Base-by-base conservation (phyloP, 2,329 filamentous ascomycete species). In the Pyricularia grisea region DNA sequence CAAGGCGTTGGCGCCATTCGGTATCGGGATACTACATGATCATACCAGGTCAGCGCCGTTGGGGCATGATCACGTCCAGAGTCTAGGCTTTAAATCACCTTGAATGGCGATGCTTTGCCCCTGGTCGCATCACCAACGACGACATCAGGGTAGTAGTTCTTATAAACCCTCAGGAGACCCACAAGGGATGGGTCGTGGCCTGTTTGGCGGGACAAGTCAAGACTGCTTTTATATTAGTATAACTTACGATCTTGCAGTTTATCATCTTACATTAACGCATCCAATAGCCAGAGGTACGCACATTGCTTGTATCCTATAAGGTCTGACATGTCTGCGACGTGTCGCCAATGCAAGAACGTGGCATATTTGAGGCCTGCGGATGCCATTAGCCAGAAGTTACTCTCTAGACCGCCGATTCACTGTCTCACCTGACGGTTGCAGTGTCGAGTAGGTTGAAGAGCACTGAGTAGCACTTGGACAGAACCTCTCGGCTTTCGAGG, bases 91-190 rank as follows among this genome's bases (percentile, higher is more conserved):
- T 9, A n/a, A 25, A 73, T 50, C 75, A 86, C 85, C 77, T 87
- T 88, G 77, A 90, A 90, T 0, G 87, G 82, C 4, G 86, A 85
- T 0, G 87, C 87, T 70, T 85, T 84, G 55, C 87, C 87, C 68
- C 83, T 82, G 33, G 87, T 85, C 4, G 86, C 82, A 72, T 90
- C 90, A 27, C 90, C 91, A 17, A 94, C 85, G 70, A 96, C 92
- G 68, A 96, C 92, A 76, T 97, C 92, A 0, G 93, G 92, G 74
- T 94, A 96, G 78, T 94, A 96, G 76, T 94, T 92, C 76, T 95
- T 95, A 81, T 90, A 96, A n/a, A 94, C 88, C 69, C 90, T 87
- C 67, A 96, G 81, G 23, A 97, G 82, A 3, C 91, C 91, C 55
- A 91, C 84, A 50, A 97, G 81, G 67, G 88, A 85, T 66, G 90